A percentile compares a stretch with the other conserved stretches of the same genome.
phyloP scores from a whole-genome alignment of 306 rosid genomes.

The Argentina anserina region DNA sequence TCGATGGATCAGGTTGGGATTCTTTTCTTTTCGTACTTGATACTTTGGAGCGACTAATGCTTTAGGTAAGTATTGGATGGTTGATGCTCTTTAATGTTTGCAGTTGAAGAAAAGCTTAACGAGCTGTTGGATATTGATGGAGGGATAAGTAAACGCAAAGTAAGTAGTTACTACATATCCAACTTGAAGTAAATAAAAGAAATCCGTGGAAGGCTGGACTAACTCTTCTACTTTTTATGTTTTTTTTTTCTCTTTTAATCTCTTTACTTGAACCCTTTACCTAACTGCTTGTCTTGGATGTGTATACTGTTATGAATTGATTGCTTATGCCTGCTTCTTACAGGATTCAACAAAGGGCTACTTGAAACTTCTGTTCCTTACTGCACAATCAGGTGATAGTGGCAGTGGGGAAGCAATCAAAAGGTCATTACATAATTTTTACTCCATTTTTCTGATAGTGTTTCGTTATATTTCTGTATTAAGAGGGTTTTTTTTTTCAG shows the following conservation, averaged over 20 bases:
- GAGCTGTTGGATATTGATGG: conserved; percentile 90
- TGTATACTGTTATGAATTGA: neutral
- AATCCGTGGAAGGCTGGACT: neutral
- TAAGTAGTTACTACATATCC: conserved; percentile 34
- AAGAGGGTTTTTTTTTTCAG: conserved; percentile 32
- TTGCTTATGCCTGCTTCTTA: conserved; percentile 13
- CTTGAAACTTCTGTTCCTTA: conserved; percentile 89
- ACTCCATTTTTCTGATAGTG: conserved; percentile 10
- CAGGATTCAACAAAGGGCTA: conserved; percentile 96
- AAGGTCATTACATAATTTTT: conserved; percentile 46
- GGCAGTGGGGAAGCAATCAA: conserved; percentile 86
- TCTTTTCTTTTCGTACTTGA: conserved; percentile 8
- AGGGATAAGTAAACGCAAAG: conserved; percentile 94
- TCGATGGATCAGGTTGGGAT: conserved; percentile 77
- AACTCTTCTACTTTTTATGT: neutral
- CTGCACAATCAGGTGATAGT: conserved; percentile 89
- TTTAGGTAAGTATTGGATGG: conserved; percentile 23
- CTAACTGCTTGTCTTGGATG: neutral
- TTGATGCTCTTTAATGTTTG: conserved; percentile 35
- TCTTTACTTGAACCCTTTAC: neutral
- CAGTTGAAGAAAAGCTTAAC: conserved; percentile 95
- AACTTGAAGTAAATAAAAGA: neutral
- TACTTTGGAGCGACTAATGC: conserved; percentile 11
- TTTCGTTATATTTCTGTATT: neutral
- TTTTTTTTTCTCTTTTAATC: too few relatives aligned